Base-by-base conservation (phyloP, 1,139 yeast genomes). In the Pichia sp. region DNA sequence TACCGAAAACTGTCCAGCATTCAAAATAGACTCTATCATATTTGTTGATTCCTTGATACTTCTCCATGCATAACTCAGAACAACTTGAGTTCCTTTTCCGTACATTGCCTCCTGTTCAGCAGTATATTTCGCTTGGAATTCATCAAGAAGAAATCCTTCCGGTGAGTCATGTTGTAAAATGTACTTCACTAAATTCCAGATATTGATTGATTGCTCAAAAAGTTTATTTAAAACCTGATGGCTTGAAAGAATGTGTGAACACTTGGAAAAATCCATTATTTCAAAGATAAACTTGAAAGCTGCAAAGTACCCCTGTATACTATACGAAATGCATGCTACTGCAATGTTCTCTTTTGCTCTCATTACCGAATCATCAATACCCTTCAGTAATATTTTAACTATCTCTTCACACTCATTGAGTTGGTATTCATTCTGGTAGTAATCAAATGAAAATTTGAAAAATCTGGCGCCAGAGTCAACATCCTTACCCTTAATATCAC, bases 401-500 rank as follows among this genome's bases (percentile, higher is more conserved):
- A 75, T 67, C 2, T 59, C 61, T n/a, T 54, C 50, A 13, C 63
- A 57, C 6, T 63, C 55, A 3, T 60, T 59, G 13, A 60, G 56
- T 49, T 52, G 47, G 12, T 58, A 55, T 4, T 58, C 54, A n/a
- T 39, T 28, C 49, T 62, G 64, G 44, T 59, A 58, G 47, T 60
- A 58, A 36, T 62, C 62, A n/a, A 68, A 75, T 46, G 78, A 56
- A 55, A 85, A 75, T 58, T 78, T 80, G 41, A 85, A 69, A 13
- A 84, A 70, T 43, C 83, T 76, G 0, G 96, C 91, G 9, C 95
- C 96, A 25, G 91, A 85, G 57, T 91, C 97, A 48, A 90, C 85
- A 55, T 76, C 80, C 53, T 90, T 78, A 22, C 91, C 95, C 46
- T 82, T 79, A 59, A 80, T 71, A 48, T 81, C 82, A 5, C 70